These are phyloP conservation scores for Plasmodium inui DNA, from an alignment of 169 alveolate genomes.

Conservation along the genomic window DNA sequence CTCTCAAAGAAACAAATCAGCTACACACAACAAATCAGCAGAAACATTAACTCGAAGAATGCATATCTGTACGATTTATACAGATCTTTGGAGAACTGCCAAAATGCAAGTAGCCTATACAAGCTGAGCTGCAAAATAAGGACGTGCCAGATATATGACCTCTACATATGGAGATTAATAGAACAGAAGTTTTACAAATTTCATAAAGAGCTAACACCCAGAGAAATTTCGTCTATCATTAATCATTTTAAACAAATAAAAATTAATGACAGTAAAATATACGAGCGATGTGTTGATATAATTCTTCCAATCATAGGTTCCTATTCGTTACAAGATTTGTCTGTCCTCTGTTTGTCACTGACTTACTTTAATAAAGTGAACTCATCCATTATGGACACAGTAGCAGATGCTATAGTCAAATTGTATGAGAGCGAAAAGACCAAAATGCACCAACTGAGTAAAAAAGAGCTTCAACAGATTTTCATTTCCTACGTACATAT, in stretches of 20 bases:
- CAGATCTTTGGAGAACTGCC: slow-evolving; percentile 57
- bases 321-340: slow-evolving; percentile 79
- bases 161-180: slow-evolving; percentile 79
- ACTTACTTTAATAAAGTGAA: slow-evolving; percentile 65
- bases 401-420: slow-evolving; percentile 30
- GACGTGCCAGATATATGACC: slow-evolving; percentile 81
- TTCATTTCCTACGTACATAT: slow-evolving; percentile 84
- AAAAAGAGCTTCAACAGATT: slow-evolving; percentile 12
- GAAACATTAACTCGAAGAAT: background rate
- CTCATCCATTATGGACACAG: slow-evolving; percentile 22
- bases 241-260: slow-evolving; percentile 83
- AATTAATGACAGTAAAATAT: slow-evolving; percentile 77
- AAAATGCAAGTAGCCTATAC: slow-evolving; percentile 44
- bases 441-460: slow-evolving; percentile 22
- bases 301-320: slow-evolving; percentile 73
- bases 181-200: slow-evolving; percentile 75
- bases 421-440: slow-evolving; percentile 38
- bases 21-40: slow-evolving; percentile 36
- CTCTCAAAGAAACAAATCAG: slow-evolving; percentile 17
- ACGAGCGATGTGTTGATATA: slow-evolving; percentile 75
- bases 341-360: slow-evolving; percentile 78
- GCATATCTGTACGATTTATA: slow-evolving; percentile 36
- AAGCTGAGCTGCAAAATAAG: slow-evolving; percentile 77
- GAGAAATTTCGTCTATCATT: slow-evolving; percentile 81
- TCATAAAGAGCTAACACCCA: slow-evolving; percentile 74